phyloP scores from a whole-genome alignment of 2,329 filamentous ascomycete genomes.

The Cadophora malorum region DNA sequence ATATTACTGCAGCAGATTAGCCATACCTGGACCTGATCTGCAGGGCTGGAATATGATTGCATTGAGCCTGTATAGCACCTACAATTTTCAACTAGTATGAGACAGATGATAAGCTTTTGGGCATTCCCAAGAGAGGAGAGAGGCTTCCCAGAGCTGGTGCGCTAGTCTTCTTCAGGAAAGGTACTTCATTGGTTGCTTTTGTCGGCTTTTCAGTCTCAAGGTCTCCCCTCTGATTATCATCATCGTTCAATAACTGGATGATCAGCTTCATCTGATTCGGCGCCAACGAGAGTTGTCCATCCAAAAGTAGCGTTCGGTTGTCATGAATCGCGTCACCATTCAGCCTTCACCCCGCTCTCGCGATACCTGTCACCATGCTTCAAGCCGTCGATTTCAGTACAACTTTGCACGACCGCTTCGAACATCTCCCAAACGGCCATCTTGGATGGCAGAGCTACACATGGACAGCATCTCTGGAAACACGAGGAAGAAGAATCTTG shows the following conservation, averaged over 20 bases:
- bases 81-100: not conserved
- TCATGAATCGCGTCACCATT: not conserved
- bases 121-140: not conserved
- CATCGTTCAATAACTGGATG: not conserved
- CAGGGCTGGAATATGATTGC: not conserved
- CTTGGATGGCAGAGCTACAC: constrained; percentile 15
- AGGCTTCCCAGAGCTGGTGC: not conserved
- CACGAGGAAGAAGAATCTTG: constrained; percentile 15
- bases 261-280: constrained; percentile 11
- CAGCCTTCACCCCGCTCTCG: constrained; percentile 2
- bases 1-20: not conserved
- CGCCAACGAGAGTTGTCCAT: not conserved
- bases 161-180: not conserved
- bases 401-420: constrained; percentile 18
- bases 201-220: constrained; percentile 1
- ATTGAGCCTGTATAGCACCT: constrained; percentile 1
- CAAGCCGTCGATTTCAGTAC: constrained; percentile 13
- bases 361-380: not conserved
- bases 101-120: not conserved
- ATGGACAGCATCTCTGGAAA: constrained; percentile 17
- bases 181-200: not conserved
- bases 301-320: not conserved
- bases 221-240: not conserved
- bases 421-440: constrained; percentile 17
- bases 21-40: not conserved